Conservation (phyloP, 495 filamentous ascomycete species). For the Thermothielavioides terrestris region DNA sequence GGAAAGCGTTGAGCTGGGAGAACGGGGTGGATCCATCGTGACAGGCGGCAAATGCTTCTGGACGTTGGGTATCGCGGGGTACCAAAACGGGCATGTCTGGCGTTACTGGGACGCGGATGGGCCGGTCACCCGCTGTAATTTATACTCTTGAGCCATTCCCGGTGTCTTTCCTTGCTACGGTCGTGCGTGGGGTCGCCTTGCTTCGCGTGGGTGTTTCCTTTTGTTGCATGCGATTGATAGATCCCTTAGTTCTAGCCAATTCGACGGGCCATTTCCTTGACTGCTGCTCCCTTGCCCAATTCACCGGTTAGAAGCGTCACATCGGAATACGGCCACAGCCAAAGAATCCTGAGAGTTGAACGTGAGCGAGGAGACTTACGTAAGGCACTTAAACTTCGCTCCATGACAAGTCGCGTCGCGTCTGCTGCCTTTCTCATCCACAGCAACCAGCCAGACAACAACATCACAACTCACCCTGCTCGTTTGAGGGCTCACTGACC, state of each 20-base stretch:
- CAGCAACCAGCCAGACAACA: no score
- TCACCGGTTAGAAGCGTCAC: neutral
- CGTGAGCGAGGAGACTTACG: no score
- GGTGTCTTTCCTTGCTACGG: conserved; percentile 45
- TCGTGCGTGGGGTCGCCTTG: conserved; percentile 26
- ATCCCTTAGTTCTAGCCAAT: conserved; percentile 27
- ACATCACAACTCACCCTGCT: no score
- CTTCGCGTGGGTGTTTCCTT: conserved; percentile 29
- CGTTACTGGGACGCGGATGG: conserved; percentile 28
- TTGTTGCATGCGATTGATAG: conserved; percentile 39
- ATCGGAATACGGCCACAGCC: no score
- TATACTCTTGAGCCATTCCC: conserved; percentile 50
- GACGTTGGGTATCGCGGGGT: conserved; percentile 22
- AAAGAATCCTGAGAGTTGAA: no score
- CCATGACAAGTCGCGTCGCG: no score
- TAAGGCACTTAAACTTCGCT: no score
- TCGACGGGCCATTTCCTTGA: conserved; percentile 23
- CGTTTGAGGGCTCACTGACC: no score
- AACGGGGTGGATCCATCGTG: conserved; percentile 18
- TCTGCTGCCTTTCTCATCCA: no score
- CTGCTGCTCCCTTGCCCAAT: no score
- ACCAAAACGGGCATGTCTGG: conserved; percentile 24
- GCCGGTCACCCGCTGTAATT: conserved; percentile 48
- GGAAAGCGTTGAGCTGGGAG: conserved; percentile 13
- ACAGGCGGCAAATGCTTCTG: conserved; percentile 16